Conservation (phyloP, 306 rosid species). For the Vicia sativa region DNA sequence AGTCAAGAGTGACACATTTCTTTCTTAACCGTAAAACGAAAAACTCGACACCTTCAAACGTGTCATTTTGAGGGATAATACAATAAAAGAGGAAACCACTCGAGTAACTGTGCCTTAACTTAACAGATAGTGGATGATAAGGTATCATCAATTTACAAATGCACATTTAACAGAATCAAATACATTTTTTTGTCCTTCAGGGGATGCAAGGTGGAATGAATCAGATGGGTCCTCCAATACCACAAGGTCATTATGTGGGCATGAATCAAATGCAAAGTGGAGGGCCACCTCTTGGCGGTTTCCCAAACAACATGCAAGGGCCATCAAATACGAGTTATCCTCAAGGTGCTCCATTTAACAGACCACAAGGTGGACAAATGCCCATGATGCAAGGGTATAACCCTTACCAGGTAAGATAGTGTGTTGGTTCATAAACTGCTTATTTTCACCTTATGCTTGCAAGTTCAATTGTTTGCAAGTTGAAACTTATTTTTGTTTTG, state of each 20-base stretch:
- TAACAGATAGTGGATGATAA: slow-evolving; percentile 15
- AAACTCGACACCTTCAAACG: background rate
- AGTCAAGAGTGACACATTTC: background rate
- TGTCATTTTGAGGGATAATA: slow-evolving; percentile 17
- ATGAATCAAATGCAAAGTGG: slow-evolving; percentile 90
- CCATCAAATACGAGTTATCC: slow-evolving; percentile 71
- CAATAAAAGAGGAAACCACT: background rate
- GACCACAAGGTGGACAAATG: slow-evolving; percentile 90
- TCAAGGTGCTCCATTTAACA: slow-evolving; percentile 77
- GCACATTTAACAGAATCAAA: slow-evolving; percentile 30
- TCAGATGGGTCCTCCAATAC: slow-evolving; percentile 79
- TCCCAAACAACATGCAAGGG: slow-evolving; percentile 81
- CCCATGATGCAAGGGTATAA: slow-evolving; percentile 90
- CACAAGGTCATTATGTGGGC: slow-evolving; percentile 88
- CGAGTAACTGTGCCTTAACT: background rate
- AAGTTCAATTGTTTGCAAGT: background rate
- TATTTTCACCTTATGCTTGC: background rate
- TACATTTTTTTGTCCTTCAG: slow-evolving; percentile 40
- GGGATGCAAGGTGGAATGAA: slow-evolving; percentile 92
- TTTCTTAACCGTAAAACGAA: background rate
- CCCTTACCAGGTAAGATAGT: slow-evolving; percentile 80
- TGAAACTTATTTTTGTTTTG: slow-evolving; percentile 16
- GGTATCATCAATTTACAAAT: slow-evolving; percentile 17
- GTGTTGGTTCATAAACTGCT: slow-evolving; percentile 32
- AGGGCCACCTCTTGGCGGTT: slow-evolving; percentile 72